Base-by-base conservation (phyloP, 768 basidiomycete genomes). In the Chalciporus chontae region DNA sequence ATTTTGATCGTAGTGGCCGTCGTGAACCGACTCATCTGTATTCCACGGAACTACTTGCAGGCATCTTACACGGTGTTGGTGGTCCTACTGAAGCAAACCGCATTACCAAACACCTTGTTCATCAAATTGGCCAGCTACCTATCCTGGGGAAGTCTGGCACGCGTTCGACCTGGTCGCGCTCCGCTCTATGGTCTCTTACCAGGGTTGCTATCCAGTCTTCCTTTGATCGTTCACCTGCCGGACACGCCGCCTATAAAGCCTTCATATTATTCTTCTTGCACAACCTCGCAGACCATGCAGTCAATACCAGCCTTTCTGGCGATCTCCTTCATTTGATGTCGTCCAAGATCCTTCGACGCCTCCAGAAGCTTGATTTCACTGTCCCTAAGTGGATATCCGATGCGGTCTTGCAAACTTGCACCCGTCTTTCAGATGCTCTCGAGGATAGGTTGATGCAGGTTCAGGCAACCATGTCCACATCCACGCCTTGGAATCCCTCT, bases 141-240 rank as follows among this genome's bases (percentile, higher is more conserved):
- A 21, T 4, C 21, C 21, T 21, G 21, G 21, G 21, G 2, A 21
- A 4, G 2, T 21, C 21, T 21, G 21, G 21, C 21, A 21, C 21
- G 21, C 21, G 21, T 21, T 21, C 21, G 21, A 21, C 21, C 21
- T 21, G 21, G 21, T 21, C 21, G 21, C 27, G 27, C 10, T 29
- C 27, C 7, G 3, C 27, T 21, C 58, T 75, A 8, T 80, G 77
- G 77, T 69, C 77, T 5, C 57, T 75, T 14, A 55, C 76, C 32
- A 72, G 77, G 4, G 71, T 79, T 0, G 68, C 70, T 2, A 50
- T 75, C n/a, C 75, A 77, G 53, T 71, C 66, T 0, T 66, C 69
- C 1, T 58, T 69, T 31, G 46, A 47, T 23, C 54, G 51, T 31
- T 52, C 54, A 36, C 44, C n/a, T 45, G 6, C 43, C 5, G 58